A percentile compares a stretch with the other conserved stretches of the same genome.
Conservation (phyloP, 495 filamentous ascomycete genomes). For the Hypoxylon lenormandii region DNA sequence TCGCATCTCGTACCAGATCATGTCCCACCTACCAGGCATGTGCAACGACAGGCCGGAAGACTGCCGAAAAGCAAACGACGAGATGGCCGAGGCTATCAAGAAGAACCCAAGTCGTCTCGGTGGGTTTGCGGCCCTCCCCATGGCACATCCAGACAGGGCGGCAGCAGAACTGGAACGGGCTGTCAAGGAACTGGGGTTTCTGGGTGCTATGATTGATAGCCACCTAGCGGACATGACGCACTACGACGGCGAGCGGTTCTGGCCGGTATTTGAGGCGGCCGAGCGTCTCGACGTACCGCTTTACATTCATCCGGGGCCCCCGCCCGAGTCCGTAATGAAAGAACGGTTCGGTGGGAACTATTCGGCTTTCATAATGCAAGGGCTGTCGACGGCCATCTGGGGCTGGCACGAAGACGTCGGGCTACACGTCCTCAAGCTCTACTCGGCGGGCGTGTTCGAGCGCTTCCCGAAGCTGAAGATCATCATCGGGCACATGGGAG, state of each 20-base stretch:
- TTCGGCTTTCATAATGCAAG: slow-evolving; percentile 53
- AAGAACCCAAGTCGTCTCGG: slow-evolving; percentile 61
- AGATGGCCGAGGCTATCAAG: slow-evolving; percentile 63
- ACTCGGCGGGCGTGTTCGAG: slow-evolving; percentile 61
- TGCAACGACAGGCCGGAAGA: slow-evolving; percentile 44
- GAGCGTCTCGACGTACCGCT: slow-evolving; percentile 67
- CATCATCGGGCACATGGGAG: slow-evolving; percentile 75
- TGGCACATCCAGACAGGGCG: slow-evolving; percentile 59
- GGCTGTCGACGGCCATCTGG: slow-evolving; percentile 55
- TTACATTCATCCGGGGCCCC: slow-evolving; percentile 68
- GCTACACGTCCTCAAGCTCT: slow-evolving; percentile 53
- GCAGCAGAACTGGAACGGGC: slow-evolving; percentile 62
- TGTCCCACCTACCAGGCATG: slow-evolving; percentile 64
- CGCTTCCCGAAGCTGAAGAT: slow-evolving; percentile 68
- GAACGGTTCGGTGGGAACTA: slow-evolving; percentile 59
- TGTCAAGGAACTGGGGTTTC: slow-evolving; percentile 61
- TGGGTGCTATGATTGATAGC: slow-evolving; percentile 70
- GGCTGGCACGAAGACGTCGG: slow-evolving; percentile 64
- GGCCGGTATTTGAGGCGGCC: slow-evolving; percentile 61
- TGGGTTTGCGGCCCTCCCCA: slow-evolving; percentile 67
- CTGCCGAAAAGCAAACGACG: slow-evolving; percentile 64
- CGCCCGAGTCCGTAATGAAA: slow-evolving; percentile 48
- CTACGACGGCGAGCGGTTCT: slow-evolving; percentile 58
- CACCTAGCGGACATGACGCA: slow-evolving; percentile 60
- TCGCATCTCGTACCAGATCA: slow-evolving; percentile 66